A percentile compares a stretch with the other conserved stretches of the same genome.
phyloP scores from a whole-genome alignment of 208 protist species.

The Wallacemonas collosoma region DNA sequence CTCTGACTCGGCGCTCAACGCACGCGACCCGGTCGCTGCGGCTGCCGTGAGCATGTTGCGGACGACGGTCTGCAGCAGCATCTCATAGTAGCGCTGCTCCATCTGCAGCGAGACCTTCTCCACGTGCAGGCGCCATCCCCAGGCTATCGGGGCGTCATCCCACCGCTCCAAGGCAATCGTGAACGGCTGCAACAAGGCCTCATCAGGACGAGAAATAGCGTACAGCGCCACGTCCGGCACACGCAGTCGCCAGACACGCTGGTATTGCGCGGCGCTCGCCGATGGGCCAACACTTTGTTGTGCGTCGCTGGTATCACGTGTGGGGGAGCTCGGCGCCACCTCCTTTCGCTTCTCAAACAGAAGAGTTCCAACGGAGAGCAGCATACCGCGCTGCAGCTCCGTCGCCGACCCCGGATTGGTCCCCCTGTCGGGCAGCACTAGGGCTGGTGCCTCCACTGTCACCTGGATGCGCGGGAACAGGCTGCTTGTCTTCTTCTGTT shows the following conservation, averaged over 20 bases:
- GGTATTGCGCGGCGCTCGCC: neutral
- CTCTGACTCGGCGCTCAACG: neutral
- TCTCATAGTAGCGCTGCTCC: constrained; percentile 46
- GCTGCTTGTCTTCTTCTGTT: neutral
- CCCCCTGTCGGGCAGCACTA: constrained; percentile 40
- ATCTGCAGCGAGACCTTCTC: constrained; percentile 35
- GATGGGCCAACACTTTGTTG: too few relatives aligned
- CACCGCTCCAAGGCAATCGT: constrained; percentile 6
- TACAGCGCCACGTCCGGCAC: constrained; percentile 19
- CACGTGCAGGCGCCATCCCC: constrained; percentile 24
- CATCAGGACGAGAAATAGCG: constrained; percentile 19
- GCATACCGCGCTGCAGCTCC: constrained; percentile 31
- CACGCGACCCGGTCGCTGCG: neutral
- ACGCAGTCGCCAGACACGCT: constrained; percentile 22
- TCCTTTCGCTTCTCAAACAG: constrained; percentile 18
- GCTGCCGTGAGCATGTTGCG: constrained; percentile 28
- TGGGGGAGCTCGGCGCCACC: neutral
- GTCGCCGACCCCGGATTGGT: constrained; percentile 13
- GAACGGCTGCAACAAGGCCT: constrained; percentile 23
- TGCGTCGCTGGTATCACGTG: neutral
- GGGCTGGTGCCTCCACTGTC: constrained; percentile 20
- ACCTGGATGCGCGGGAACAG: constrained; percentile 16
- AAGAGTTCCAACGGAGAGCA: constrained; percentile 28
- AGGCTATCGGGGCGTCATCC: constrained; percentile 5
- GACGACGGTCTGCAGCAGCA: constrained; percentile 40